Evolutionary conservation across 176 grass and related monocot species (phyloP).

Genomic region (Coix lacrymajobi): DNA sequence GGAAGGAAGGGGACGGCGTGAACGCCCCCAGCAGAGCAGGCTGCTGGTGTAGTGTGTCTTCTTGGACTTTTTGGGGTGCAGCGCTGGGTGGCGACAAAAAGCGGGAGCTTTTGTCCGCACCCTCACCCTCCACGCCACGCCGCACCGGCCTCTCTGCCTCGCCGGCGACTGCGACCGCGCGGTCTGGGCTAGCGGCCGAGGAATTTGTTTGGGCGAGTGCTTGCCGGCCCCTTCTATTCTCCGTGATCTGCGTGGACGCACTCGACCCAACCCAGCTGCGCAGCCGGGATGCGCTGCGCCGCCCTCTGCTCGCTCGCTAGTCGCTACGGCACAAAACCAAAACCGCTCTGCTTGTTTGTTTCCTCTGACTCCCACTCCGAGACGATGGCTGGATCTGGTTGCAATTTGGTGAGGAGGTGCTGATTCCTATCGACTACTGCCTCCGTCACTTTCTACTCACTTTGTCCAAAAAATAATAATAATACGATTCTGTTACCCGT

Average conservation of each 20-base stretch:
- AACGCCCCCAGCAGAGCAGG: no score
- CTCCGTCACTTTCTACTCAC: neutral
- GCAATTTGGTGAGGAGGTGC: neutral
- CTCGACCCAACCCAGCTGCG: neutral
- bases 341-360: neutral
- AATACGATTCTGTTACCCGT: no score
- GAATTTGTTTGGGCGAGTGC: slow-evolving; percentile 26
- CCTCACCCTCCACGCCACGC: neutral
- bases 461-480: no score
- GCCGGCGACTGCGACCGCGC: neutral
- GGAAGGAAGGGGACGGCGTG: neutral
- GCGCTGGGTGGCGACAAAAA: slow-evolving; percentile 31
- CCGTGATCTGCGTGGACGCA: neutral
- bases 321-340: neutral
- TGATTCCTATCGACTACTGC: neutral
- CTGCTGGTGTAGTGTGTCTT: no score
- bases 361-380: neutral
- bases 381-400: neutral
- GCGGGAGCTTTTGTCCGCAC: slow-evolving; percentile 45
- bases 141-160: neutral
- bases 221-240: neutral
- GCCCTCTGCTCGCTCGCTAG: neutral
- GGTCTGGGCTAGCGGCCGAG: neutral
- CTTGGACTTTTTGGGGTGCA: no score
- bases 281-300: neutral